Conservation (phyloP, 1,284 basidiomycete species). For the Papiliotrema laurentii region DNA sequence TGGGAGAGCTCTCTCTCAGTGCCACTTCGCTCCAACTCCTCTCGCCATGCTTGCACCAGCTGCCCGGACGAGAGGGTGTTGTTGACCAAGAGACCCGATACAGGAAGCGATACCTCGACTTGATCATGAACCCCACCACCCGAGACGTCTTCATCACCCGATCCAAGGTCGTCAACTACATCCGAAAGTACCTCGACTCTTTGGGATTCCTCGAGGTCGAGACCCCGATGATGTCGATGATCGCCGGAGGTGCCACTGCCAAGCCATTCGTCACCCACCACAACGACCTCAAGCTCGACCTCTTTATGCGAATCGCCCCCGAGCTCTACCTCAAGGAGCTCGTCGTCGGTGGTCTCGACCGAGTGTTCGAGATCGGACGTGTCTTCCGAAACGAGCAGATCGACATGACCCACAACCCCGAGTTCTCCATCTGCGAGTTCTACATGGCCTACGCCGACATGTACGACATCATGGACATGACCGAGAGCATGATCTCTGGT, state of each 20-base stretch:
- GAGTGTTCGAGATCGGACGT: conserved; percentile 96
- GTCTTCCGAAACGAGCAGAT: conserved; percentile 99
- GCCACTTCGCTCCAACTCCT: conserved; percentile 81
- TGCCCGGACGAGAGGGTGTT: conserved; percentile 76
- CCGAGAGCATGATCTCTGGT: conserved; percentile 85
- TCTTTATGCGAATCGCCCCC: conserved; percentile 97
- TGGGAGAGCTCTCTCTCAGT: conserved; percentile 90
- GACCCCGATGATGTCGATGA: conserved; percentile 96
- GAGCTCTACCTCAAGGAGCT: conserved; percentile 98
- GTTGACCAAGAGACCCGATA: conserved; percentile 97
- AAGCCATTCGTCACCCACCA: conserved; percentile 99
- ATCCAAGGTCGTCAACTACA: conserved; percentile 80
- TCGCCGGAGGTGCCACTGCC: conserved; percentile 94
- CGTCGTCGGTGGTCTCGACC: conserved; percentile 92
- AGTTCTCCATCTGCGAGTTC: conserved; percentile 99
- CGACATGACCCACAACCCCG: conserved; percentile 95
- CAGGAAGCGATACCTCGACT: conserved; percentile 97
- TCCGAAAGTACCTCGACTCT: conserved; percentile 84
- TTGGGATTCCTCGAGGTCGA: conserved; percentile 98
- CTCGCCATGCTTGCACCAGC: conserved; percentile 91
- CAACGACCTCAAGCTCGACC: conserved; percentile 94
- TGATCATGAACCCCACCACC: conserved; percentile 90
- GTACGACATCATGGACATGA: conserved; percentile 98
- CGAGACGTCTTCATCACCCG: conserved; percentile 89
- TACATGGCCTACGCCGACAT: conserved; percentile 99